These are phyloP conservation scores for Inga leiocalycina DNA, from an alignment of 306 rosid species.

Conservation along the genomic window DNA sequence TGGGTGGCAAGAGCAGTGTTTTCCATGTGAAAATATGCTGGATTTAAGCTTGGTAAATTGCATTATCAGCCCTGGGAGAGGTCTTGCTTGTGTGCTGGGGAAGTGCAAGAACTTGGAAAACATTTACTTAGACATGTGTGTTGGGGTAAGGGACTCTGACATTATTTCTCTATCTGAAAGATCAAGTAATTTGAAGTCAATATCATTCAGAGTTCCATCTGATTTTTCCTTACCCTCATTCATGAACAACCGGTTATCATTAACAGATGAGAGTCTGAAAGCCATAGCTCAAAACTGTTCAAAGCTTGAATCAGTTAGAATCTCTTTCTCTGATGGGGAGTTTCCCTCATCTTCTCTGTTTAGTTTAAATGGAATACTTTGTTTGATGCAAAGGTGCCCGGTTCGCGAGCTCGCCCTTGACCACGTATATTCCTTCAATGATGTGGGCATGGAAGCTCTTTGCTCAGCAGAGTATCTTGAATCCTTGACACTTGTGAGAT, in stretches of 20 bases:
- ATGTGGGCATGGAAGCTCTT: conserved; percentile 86
- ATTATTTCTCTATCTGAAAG: conserved; percentile 67
- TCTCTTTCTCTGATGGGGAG: conserved; percentile 84
- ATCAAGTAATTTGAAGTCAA: conserved; percentile 63
- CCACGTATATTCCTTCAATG: conserved; percentile 85
- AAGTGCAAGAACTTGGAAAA: conserved; percentile 81
- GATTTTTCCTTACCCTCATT: conserved; percentile 81
- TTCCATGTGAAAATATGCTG: conserved; percentile 70
- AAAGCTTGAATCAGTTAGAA: conserved; percentile 71
- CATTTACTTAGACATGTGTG: conserved; percentile 87
- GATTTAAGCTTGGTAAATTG: conserved; percentile 85
- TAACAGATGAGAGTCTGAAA: conserved; percentile 80
- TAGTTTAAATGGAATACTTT: conserved; percentile 71
- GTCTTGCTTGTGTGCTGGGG: conserved; percentile 82
- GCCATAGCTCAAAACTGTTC: conserved; percentile 79
- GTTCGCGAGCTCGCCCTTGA: conserved; percentile 71
- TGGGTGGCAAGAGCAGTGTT: conserved; percentile 81
- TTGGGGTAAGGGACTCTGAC: conserved; percentile 85
- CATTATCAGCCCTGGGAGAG: conserved; percentile 91
- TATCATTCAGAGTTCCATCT: conserved; percentile 77
- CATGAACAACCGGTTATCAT: conserved; percentile 59
- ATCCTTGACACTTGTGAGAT: conserved; percentile 72
- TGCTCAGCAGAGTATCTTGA: conserved; percentile 72
- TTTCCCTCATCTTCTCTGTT: conserved; percentile 83
- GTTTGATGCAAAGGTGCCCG: conserved; percentile 65